Evolutionary conservation across 345 rosid genomes (phyloP), one percentile per base, ranked within the genome.

Genomic region (Ceriops zippeliana): DNA sequence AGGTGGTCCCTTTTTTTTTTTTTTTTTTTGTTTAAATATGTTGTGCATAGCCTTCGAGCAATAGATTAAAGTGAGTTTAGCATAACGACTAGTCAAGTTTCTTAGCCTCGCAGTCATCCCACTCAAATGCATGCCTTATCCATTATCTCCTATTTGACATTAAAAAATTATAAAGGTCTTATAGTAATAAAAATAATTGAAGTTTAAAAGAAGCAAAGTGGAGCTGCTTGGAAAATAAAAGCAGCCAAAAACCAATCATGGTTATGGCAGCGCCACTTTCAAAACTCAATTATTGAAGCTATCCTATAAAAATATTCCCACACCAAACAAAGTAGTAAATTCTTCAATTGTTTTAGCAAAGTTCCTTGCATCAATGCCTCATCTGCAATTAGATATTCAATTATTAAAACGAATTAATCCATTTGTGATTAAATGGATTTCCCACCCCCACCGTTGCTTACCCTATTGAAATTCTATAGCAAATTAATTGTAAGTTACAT

Each of bases 111-210:
- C 56, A 35, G 6, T 58, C 58, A 35, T 28, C 37, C 73, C 75
- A 60, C 70, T 72, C 64, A 65, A 52, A 19, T 22, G 24, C 68
- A n/a, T 20, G 38, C 68, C 75, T 66, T 70, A 77, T 78, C 83
- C 82, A 63, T 53, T 72, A 67, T 68, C 78, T 58, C 57, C n/a
- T 30, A 37, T 58, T 49, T 46, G 15, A 35, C 20, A 31, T 31
- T 4, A 31, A 31, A 31, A 31, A 31, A 31, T 5, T 0, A 21
- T 7, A 26, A 66, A 16, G 34, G 27, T 68, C 11, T 11, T 42
- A 15, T 2, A 19, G 1, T 7, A 68, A 15, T 19, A 27, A 13
- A 47, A 27, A 24, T n/a, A 6, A 42, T 7, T 7, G 7, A 58
- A 53, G 16, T 11, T 11, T 57, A 2, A 31, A 32, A 21, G 27